Evolutionary conservation across 2,329 filamentous ascomycete species (phyloP), one percentile per base, ranked within the genome.

Genomic region (Aspergillus ochraceus): DNA sequence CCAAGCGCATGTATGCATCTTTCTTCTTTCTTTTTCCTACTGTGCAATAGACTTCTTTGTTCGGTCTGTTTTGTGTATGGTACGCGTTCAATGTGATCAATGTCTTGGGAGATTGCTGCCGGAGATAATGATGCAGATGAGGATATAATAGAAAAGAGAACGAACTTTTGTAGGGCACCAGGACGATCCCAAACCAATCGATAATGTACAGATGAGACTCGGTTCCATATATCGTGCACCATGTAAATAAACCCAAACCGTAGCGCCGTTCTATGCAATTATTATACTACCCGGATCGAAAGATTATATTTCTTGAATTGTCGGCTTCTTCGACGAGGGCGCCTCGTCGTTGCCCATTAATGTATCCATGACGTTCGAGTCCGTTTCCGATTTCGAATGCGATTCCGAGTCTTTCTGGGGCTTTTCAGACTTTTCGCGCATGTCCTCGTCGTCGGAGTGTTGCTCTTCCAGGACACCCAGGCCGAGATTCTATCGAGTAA

Each of bases 381-480:
- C 64, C 19, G 59, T 60, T 19, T 59, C 32, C 3, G 42, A 30
- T 22, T 61, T 55, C 9, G 63, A 30, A n/a, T 57, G 52, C n/a
- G 65, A 60, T 45, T 61, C 61, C 30, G 63, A 56, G 54, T 61
- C 57, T 9, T 56, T 42, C 53, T 54, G 57, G 32, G 55, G 49
- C 56, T 24, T 56, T n/a, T 66, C 62, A 24, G 64, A 66, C 17
- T 60, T 64, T 4, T 70, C 68, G 6, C 60, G 61, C 46, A 63
- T 68, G 5, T 60, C 60, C 9, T 65, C 60, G 14, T 66, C 69
- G 20, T 57, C 64, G 5, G 57, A 57, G 19, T 64, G 68, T 56
- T 75, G 75, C 60, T 80, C 77, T 66, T 78, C 75, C 20, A 81
- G 65, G 6, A 81, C 79, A 10, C 79, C 79, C 11, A 81, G 64